Percentiles rank a stretch among this genome's conserved stretches.
phyloP scores from a whole-genome alignment of 2,329 filamentous ascomycete species.

The Sarocladium oryzae region DNA sequence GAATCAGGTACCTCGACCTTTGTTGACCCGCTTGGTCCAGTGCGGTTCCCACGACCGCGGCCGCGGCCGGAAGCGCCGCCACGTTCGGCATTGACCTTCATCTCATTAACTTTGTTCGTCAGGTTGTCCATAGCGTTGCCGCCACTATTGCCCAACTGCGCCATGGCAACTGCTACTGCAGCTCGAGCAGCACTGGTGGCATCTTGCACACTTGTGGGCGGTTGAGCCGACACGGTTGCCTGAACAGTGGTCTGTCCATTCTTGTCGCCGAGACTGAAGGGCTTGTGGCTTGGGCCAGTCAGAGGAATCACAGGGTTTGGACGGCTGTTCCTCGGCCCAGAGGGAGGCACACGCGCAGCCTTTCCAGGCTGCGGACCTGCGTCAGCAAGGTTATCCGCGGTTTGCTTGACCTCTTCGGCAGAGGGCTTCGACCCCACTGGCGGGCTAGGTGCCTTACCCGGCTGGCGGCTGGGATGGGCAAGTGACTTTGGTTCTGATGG shows the following conservation, averaged over 20 bases:
- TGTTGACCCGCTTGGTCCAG: constrained; percentile 34
- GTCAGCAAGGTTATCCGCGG: constrained; percentile 32
- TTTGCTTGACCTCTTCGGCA: constrained; percentile 34
- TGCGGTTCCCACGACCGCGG: constrained; percentile 43
- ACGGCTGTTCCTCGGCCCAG: constrained; percentile 44
- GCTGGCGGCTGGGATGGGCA: constrained; percentile 38
- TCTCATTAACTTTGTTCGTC: constrained; percentile 68
- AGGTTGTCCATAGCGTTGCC: constrained; percentile 60
- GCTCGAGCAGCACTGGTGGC: constrained; percentile 70
- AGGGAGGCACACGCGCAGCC: constrained; percentile 33
- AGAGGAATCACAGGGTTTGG: constrained; percentile 63
- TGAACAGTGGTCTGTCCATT: constrained; percentile 28
- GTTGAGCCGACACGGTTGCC: constrained; percentile 27
- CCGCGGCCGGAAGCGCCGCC: constrained; percentile 37
- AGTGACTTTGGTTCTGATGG: constrained; percentile 48
- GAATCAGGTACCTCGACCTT: constrained; percentile 85
- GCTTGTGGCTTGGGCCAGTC: constrained; percentile 36
- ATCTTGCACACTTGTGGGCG: constrained; percentile 45
- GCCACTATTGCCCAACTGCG: constrained; percentile 49
- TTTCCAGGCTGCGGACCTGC: constrained; percentile 28
- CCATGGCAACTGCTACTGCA: constrained; percentile 75
- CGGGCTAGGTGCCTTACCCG: constrained; percentile 50
- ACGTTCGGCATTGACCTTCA: constrained; percentile 58
- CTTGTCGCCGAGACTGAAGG: constrained; percentile 26
- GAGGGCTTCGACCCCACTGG: constrained; percentile 65